Evolutionary conservation across 2,329 filamentous ascomycete species (phyloP).

Genomic region (Exophiala alcalophila): DNA sequence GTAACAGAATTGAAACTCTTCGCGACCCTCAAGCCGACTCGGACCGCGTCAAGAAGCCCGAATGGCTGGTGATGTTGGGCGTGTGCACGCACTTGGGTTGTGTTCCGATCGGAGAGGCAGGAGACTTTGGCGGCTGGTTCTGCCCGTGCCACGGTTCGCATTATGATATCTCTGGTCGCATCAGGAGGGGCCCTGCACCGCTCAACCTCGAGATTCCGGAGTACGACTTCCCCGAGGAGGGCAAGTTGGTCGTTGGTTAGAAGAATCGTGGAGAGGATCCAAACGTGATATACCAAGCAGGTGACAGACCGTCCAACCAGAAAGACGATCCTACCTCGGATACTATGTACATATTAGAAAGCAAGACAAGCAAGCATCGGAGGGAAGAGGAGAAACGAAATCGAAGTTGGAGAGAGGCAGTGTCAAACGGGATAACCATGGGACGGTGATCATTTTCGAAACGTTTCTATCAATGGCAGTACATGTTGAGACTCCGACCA

Average conservation of each 20-base stretch:
- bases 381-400: background rate
- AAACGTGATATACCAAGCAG: background rate
- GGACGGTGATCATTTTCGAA: too few relatives aligned
- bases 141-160: slow-evolving; percentile 99
- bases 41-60: slow-evolving; percentile 94
- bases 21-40: slow-evolving; percentile 88
- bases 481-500: too few relatives aligned
- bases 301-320: background rate
- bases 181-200: slow-evolving; percentile 94
- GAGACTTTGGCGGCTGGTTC: slow-evolving; percentile 99
- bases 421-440: too few relatives aligned
- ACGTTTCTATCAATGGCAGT: too few relatives aligned
- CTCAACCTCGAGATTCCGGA: slow-evolving; percentile 93
- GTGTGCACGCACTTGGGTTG: slow-evolving; percentile 99
- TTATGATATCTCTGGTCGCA: slow-evolving; percentile 98
- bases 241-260: slow-evolving; percentile 90
- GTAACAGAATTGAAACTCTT: slow-evolving; percentile 60
- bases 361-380: slow-evolving; percentile 4
- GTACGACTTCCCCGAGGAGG: slow-evolving; percentile 91
- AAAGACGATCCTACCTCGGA: background rate
- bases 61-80: slow-evolving; percentile 98
- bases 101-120: slow-evolving; percentile 97
- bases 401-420: too few relatives aligned
- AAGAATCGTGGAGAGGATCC: slow-evolving; percentile 20
- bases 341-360: slow-evolving; percentile 28